Evolutionary conservation across 805 yeast species (phyloP), one percentile per base, ranked within the genome.

Genomic region (Lachancea lanzarotensis): DNA sequence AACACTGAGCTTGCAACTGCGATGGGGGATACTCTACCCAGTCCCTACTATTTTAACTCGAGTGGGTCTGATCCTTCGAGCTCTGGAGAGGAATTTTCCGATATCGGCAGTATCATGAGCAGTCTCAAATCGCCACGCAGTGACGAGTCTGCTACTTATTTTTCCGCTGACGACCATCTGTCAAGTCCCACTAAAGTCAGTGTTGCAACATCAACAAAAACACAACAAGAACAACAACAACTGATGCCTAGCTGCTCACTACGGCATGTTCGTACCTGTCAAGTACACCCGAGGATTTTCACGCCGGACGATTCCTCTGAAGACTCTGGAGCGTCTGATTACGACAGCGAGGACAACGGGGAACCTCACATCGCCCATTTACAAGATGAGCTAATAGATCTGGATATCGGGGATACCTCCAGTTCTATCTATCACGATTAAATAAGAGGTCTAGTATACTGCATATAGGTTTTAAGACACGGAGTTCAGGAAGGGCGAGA

Each of bases 71-170:
- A 56, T 27, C 47, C 45, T 0, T 52, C 52, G 40, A 52, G 57
- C 31, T 53, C 59, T n/a, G 50, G 56, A 3, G 63, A 56, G 8
- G 60, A 52, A 18, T 52, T 52, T 27, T 51, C 59, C 15, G 63
- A 60, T 20, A 41, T 53, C 16, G 52, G 49, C 15, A 47, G 55
- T 16, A 43, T 43, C 8, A 43, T 32, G 15, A 30, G 36, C 8
- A 43, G 45, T 27, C 34, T 40, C 15, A 25, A 20, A 33, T 32
- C 38, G 2, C 43, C 20, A 8, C 39, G 30, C 26, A 18, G 40
- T 17, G 50, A 44, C n/a, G 50, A 47, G 15, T 29, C 31, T 18
- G 32, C 38, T 9, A 19, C 35, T 3, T 47, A 40, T 31, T 38
- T 33, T 42, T 44, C 47, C 6, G 47, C 47, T 12, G 36, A 44